Evolutionary conservation across 2,329 filamentous ascomycete genomes (phyloP).

Genomic region (Escovopsis sp.): DNA sequence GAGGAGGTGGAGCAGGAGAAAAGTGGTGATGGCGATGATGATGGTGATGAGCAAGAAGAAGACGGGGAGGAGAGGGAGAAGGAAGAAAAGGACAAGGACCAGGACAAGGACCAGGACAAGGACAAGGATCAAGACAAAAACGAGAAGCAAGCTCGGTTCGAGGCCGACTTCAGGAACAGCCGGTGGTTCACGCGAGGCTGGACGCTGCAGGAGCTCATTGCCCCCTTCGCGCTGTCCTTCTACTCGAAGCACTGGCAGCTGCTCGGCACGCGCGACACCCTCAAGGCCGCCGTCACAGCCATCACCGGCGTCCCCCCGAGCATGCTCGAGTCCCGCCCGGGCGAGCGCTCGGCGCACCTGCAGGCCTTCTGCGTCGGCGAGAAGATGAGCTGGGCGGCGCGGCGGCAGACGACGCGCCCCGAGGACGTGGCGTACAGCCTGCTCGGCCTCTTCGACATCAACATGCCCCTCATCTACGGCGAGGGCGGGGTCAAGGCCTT

Average conservation of each 20-base stretch:
- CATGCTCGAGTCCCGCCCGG: conserved; percentile 6
- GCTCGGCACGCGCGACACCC: conserved; percentile 8
- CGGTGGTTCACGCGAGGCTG: conserved; percentile 15
- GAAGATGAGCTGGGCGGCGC: conserved; percentile 17
- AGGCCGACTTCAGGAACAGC: conserved; percentile 4
- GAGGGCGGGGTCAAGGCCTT: conserved; percentile 15
- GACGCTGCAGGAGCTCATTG: conserved; percentile 17
- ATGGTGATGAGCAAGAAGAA: too few relatives aligned
- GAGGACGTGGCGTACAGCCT: conserved; percentile 19
- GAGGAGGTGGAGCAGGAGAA: too few relatives aligned
- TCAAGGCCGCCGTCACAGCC: conserved; percentile 7
- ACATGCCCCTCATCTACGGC: conserved; percentile 19
- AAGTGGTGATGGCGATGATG: too few relatives aligned
- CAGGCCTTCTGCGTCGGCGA: conserved; percentile 11
- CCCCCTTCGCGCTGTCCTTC: conserved; percentile 12
- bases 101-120: too few relatives aligned
- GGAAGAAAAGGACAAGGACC: too few relatives aligned
- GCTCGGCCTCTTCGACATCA: conserved; percentile 18
- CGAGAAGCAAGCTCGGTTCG: neutral
- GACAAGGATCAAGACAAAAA: too few relatives aligned
- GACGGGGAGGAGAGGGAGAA: too few relatives aligned
- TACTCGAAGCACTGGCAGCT: conserved; percentile 10
- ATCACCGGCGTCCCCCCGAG: conserved; percentile 9
- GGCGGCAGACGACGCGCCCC: conserved; percentile 13
- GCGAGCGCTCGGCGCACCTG: conserved; percentile 2